Base-by-base conservation (phyloP, 2,329 filamentous ascomycete species). In the Fusarium dlaminii region DNA sequence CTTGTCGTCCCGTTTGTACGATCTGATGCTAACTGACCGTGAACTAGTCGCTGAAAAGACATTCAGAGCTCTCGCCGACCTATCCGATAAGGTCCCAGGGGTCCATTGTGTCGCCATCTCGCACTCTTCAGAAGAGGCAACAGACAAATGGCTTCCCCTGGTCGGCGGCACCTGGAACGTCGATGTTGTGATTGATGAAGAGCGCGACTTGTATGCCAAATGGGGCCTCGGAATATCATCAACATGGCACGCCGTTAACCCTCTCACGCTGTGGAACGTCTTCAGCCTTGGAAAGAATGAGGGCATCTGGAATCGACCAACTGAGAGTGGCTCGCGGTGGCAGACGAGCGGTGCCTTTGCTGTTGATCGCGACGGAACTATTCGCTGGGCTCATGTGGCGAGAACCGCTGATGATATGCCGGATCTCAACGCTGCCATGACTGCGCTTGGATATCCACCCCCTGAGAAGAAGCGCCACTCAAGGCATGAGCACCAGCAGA, bases 321-420 rank as follows among this genome's bases (percentile, higher is more conserved):
- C 90, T 6, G 89, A 92, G 81, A 92, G 88, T 78, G 92, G 92
- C 43, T 90, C 83, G 72, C 82, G 90, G 59, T 94, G 92, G 92
- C 92, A 94, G 86, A 91, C 84, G 32, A 85, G 87, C 51, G 92
- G 92, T 34, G 89, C 88, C 34, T 94, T 91, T 82, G 91, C 88
- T 17, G 77, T 84, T 29, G 80, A 81, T 49, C 74, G 66, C 13
- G 73, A 78, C 37, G 81, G 81, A 11, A 79, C 68, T 18, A 74
- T 83, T 39, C 74, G 75, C 12, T 82, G 79, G 79, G 71, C 70
- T 36, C 81, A 83, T 36, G 65, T 81, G 30, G 73, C 77, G 12
- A 75, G 73, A 42, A 65, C 79, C 8, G 81, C 80, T 13, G 75
- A 81, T 54, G 78, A 82, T 55, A n/a, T 82, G 45, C 77, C 81